phyloP scores from a whole-genome alignment of 208 protist species.

The Zelonia costaricensis region DNA sequence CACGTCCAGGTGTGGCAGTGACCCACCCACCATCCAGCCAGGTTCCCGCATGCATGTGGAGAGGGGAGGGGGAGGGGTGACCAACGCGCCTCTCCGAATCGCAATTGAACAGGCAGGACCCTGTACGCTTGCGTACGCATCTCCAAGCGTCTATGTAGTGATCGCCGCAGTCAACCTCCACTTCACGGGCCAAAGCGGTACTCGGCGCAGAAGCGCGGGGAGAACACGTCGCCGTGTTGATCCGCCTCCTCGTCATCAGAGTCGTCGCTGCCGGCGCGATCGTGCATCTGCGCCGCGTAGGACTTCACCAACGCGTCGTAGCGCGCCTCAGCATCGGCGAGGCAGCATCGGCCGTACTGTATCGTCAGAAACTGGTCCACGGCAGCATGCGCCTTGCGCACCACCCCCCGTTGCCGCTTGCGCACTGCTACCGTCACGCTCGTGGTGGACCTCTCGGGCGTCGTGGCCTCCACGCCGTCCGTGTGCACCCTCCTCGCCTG shows the following conservation, averaged over 20 bases:
- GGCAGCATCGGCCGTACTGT: constrained; percentile 57
- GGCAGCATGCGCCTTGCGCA: constrained; percentile 37
- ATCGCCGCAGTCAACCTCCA: no score
- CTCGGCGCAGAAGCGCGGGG: constrained; percentile 14
- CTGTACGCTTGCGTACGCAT: no score
- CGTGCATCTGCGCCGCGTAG: constrained; percentile 37
- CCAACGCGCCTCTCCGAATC: no score
- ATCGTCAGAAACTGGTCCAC: constrained; percentile 60
- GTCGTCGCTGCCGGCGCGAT: background rate
- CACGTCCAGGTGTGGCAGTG: no score
- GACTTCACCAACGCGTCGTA: constrained; percentile 54
- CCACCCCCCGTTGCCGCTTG: constrained; percentile 51
- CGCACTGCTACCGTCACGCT: constrained; percentile 17
- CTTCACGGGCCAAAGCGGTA: background rate
- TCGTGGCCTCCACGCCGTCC: background rate
- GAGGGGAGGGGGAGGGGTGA: no score
- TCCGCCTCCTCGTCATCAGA: constrained; percentile 12
- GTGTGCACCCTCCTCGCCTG: background rate
- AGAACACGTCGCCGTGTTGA: background rate
- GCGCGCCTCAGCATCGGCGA: constrained; percentile 40
- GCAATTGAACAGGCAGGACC: no score
- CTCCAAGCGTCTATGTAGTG: no score
- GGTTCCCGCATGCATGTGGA: no score
- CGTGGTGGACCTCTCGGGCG: background rate
- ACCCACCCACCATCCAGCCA: no score